Evolutionary conservation across 2,329 filamentous ascomycete genomes (phyloP).

Genomic region (Beauveria pseudobassiana): DNA sequence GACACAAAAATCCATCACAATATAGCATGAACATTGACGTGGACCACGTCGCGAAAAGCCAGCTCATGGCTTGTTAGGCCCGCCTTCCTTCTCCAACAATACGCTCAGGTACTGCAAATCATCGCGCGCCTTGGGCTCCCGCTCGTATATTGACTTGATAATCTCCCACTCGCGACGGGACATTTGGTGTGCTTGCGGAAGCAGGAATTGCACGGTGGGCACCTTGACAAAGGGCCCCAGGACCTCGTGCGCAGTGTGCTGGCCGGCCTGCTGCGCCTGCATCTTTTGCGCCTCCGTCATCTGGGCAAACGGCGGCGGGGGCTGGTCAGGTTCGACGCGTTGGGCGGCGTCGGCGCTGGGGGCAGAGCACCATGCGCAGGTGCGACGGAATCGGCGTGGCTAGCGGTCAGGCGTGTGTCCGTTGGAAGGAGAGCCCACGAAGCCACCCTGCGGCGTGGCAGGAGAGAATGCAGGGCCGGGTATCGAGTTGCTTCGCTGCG

Average conservation of each 20-base stretch:
- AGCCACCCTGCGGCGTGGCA: slow-evolving; percentile 31
- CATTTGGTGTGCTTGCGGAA: slow-evolving; percentile 62
- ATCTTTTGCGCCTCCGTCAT: slow-evolving; percentile 27
- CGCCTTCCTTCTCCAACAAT: slow-evolving; percentile 44
- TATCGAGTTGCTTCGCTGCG: slow-evolving; percentile 38
- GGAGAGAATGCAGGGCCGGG: slow-evolving; percentile 49
- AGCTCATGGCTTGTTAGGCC: slow-evolving; percentile 2
- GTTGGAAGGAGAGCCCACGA: slow-evolving; percentile 16
- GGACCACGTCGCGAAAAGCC: background rate
- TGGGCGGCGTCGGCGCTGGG: slow-evolving; percentile 16
- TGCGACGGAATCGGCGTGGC: slow-evolving; percentile 13
- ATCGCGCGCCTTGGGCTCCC: slow-evolving; percentile 56
- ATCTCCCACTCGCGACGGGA: slow-evolving; percentile 66
- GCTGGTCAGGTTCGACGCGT: slow-evolving; percentile 13
- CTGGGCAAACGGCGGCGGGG: slow-evolving; percentile 12
- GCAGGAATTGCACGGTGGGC: slow-evolving; percentile 60
- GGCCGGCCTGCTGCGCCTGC: slow-evolving; percentile 42
- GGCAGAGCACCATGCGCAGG: slow-evolving; percentile 9
- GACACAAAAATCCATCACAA: background rate
- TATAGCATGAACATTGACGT: too few relatives aligned
- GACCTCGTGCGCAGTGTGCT: slow-evolving; percentile 53
- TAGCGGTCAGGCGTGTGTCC: slow-evolving; percentile 4
- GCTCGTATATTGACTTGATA: slow-evolving; percentile 59
- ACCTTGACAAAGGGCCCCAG: slow-evolving; percentile 55
- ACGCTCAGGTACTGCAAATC: slow-evolving; percentile 51